phyloP scores from a whole-genome alignment of 2,329 filamentous ascomycete species.

The Penicillium sp. region DNA sequence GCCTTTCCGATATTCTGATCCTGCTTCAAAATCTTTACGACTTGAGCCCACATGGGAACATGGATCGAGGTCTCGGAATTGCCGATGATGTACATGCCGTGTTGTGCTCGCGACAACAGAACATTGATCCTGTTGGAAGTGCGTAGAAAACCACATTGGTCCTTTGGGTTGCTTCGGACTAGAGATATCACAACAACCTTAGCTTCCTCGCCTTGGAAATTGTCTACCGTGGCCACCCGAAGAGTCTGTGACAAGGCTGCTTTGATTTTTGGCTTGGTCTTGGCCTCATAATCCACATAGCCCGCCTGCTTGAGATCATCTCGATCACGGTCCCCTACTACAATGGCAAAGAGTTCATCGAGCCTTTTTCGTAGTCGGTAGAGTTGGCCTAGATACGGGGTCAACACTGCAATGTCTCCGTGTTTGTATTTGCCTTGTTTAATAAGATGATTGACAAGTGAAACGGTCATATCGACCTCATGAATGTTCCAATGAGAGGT shows the following conservation, averaged over 20 bases:
- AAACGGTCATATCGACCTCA: constrained; percentile 63
- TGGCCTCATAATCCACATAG: constrained; percentile 27
- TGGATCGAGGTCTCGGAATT: constrained; percentile 58
- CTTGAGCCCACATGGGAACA: constrained; percentile 63
- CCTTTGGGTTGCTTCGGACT: constrained; percentile 63
- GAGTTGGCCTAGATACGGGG: constrained; percentile 57
- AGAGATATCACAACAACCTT: constrained; percentile 69
- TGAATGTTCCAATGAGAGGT: constrained; percentile 50
- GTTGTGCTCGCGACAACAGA: constrained; percentile 62
- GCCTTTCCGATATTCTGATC: constrained; percentile 49
- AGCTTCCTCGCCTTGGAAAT: constrained; percentile 75
- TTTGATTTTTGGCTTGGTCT: constrained; percentile 30
- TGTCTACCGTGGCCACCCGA: constrained; percentile 66
- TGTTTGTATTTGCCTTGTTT: constrained; percentile 60
- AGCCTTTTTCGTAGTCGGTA: constrained; percentile 45
- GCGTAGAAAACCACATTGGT: constrained; percentile 63
- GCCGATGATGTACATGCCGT: constrained; percentile 71
- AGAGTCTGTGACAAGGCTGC: constrained; percentile 50
- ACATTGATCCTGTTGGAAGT: constrained; percentile 69
- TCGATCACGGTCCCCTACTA: constrained; percentile 61
- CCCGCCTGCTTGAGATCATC: constrained; percentile 51
- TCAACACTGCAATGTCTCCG: constrained; percentile 68
- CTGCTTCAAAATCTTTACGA: constrained; percentile 53
- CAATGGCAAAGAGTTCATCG: constrained; percentile 55
- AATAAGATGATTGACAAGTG: constrained; percentile 64